A percentile compares a stretch with the other conserved stretches of the same genome.
Conservation (phyloP, 148 eudicot genomes). For the Suaeda aralocaspica region DNA sequence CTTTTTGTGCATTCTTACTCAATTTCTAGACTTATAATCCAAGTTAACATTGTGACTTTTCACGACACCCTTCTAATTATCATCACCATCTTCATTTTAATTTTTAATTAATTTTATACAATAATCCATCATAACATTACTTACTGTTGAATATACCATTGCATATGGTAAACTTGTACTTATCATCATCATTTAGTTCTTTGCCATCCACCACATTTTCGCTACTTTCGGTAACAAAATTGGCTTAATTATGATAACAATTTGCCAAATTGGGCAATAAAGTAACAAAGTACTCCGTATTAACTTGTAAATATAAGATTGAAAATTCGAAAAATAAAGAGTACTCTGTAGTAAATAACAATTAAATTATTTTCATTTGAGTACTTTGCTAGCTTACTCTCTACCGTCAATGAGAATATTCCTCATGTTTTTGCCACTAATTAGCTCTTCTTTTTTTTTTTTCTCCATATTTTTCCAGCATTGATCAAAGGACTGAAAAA, state of each 20-base stretch:
- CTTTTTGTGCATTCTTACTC: slow-evolving; percentile 16
- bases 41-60: slow-evolving; percentile 19
- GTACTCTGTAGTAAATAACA: slow-evolving; percentile 15
- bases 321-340: slow-evolving; percentile 13
- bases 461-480: slow-evolving; percentile 12
- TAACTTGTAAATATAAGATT: background rate
- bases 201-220: too few relatives aligned
- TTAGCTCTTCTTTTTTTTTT: slow-evolving; percentile 15
- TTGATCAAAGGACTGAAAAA: background rate
- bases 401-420: background rate
- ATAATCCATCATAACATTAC: too few relatives aligned
- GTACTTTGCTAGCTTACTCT: background rate
- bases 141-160: too few relatives aligned
- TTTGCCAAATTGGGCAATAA: slow-evolving; percentile 25
- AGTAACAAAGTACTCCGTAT: slow-evolving; percentile 19
- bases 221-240: too few relatives aligned
- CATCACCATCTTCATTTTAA: background rate
- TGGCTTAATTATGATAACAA: background rate
- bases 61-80: background rate
- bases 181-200: too few relatives aligned
- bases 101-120: too few relatives aligned
- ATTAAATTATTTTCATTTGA: slow-evolving; percentile 1
- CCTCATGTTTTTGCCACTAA: background rate
- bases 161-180: too few relatives aligned
- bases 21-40: slow-evolving; percentile 23